These are phyloP conservation scores for Epichloe aotearoae DNA, from an alignment of 2,329 filamentous ascomycete genomes.

Conservation along the genomic window DNA sequence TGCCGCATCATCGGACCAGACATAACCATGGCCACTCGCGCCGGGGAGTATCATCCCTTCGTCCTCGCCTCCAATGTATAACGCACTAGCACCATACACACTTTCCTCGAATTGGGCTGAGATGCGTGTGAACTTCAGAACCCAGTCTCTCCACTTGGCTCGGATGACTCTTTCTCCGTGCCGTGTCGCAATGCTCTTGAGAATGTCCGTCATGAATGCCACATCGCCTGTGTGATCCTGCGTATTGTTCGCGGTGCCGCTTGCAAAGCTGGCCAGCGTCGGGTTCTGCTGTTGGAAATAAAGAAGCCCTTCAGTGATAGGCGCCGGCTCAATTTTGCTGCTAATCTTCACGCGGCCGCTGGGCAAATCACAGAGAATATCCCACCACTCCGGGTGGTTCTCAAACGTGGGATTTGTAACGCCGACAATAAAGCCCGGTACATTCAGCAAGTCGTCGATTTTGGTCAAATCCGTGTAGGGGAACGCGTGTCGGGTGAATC, in stretches of 20 bases:
- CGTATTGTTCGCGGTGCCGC: constrained; percentile 25
- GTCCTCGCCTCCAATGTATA: constrained; percentile 74
- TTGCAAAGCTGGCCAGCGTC: constrained; percentile 36
- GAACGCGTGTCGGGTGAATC: constrained; percentile 92
- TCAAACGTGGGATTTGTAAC: constrained; percentile 97
- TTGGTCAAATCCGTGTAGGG: constrained; percentile 97
- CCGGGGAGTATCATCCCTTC: constrained; percentile 43
- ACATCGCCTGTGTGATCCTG: constrained; percentile 73
- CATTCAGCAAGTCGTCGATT: constrained; percentile 88
- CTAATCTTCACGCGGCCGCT: constrained; percentile 92
- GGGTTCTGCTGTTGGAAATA: constrained; percentile 79
- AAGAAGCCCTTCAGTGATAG: constrained; percentile 68
- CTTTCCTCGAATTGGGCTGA: constrained; percentile 89
- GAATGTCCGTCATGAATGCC: constrained; percentile 77
- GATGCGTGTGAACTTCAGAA: constrained; percentile 85
- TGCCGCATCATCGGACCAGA: constrained; percentile 74
- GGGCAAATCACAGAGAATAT: constrained; percentile 83
- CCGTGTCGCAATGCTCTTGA: constrained; percentile 69
- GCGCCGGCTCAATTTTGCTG: constrained; percentile 67
- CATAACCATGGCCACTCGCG: constrained; percentile 77
- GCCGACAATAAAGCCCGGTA: constrained; percentile 93
- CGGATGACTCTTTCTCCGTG: constrained; percentile 84
- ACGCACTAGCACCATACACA: constrained; percentile 83
- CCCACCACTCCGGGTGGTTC: constrained; percentile 95
- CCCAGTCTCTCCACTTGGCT: constrained; percentile 87